Evolutionary conservation across 768 basidiomycete genomes (phyloP).

Genomic region (Auriscalpium vulgare): DNA sequence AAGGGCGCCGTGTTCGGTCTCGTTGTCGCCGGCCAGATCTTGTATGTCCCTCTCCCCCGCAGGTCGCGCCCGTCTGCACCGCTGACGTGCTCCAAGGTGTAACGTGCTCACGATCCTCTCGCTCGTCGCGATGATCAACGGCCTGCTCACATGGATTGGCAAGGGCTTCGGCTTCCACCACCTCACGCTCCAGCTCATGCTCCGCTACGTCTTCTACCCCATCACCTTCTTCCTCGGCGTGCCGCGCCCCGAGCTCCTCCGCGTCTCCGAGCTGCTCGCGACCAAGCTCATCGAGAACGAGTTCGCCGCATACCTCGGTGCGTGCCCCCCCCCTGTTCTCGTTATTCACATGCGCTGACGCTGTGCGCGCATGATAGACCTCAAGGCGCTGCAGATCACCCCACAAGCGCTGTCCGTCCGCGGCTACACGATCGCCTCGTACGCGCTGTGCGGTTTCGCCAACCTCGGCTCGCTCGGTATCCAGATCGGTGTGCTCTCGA

Average conservation of each 20-base stretch:
- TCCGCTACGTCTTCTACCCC: constrained; percentile 87
- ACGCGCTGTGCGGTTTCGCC: constrained; percentile 87
- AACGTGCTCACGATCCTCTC: constrained; percentile 83
- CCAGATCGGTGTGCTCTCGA: constrained; percentile 69
- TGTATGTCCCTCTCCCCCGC: constrained; percentile 38
- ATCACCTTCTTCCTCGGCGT: constrained; percentile 77
- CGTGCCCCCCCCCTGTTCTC: constrained; percentile 6
- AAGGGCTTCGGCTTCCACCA: constrained; percentile 75
- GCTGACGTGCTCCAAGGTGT: constrained; percentile 34
- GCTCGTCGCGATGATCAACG: constrained; percentile 76
- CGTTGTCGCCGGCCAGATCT: constrained; percentile 79
- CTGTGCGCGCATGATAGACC: constrained; percentile 28
- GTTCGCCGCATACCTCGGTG: constrained; percentile 63
- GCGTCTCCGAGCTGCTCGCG: constrained; percentile 73
- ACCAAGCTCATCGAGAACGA: constrained; percentile 86
- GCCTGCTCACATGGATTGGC: constrained; percentile 83
- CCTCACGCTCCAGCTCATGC: constrained; percentile 75
- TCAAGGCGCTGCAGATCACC: constrained; percentile 40
- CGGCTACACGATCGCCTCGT: constrained; percentile 76
- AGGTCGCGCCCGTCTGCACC: not conserved
- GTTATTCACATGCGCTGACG: not conserved
- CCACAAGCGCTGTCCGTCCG: constrained; percentile 56
- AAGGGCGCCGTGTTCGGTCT: constrained; percentile 81
- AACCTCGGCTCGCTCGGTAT: constrained; percentile 84
- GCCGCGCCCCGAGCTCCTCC: constrained; percentile 72